Percentiles rank a stretch among this genome's conserved stretches.
Conservation (phyloP, 495 filamentous ascomycete genomes). For the Talaromyces nanjingensis region DNA sequence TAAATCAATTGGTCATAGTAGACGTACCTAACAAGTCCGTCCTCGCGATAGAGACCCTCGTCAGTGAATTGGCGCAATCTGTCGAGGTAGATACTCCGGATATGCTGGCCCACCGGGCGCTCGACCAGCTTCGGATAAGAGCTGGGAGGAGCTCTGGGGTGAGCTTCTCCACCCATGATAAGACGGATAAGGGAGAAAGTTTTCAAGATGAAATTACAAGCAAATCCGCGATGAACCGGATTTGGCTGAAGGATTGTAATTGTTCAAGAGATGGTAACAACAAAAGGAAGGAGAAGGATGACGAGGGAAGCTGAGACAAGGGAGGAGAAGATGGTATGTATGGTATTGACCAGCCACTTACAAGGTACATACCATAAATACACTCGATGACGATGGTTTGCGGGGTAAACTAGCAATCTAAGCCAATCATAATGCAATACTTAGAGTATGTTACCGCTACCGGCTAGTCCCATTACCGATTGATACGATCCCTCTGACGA, state of each 20-base stretch:
- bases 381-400: conserved; percentile 7
- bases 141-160: conserved; percentile 28
- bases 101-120: conserved; percentile 72
- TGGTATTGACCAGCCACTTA: neutral
- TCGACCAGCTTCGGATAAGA: conserved; percentile 51
- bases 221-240: neutral
- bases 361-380: neutral
- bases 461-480: neutral
- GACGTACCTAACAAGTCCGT: conserved; percentile 64
- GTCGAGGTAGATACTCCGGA: conserved; percentile 79
- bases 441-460: neutral
- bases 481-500: neutral
- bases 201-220: neutral
- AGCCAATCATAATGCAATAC: neutral
- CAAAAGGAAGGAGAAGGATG: conserved; percentile 9
- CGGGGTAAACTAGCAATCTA: conserved; percentile 6
- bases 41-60: conserved; percentile 70
- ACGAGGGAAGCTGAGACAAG: neutral
- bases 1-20: neutral
- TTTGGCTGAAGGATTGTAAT: neutral
- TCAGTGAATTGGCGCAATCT: conserved; percentile 75
- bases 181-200: conserved; percentile 3
- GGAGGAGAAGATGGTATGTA: neutral
- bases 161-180: conserved; percentile 44
- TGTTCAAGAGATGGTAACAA: conserved; percentile 8